Evolutionary conservation across 139 green algal genomes (phyloP), one percentile per base, ranked within the genome.

Genomic region (Picochlorum sp.): DNA sequence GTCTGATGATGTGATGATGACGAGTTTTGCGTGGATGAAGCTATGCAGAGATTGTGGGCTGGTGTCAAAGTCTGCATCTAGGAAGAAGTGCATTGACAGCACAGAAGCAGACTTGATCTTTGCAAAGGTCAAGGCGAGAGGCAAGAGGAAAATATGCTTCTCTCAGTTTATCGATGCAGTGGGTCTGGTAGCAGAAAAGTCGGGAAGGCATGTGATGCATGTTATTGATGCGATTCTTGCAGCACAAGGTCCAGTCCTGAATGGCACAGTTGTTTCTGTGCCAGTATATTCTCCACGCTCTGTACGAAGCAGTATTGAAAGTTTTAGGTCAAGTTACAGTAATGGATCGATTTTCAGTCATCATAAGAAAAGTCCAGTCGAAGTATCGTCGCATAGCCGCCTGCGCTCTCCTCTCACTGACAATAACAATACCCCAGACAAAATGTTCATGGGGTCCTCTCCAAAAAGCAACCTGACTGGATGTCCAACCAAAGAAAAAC

Each of bases 51-150:
- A 66, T 45, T 21, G 14, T 13, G 47, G 60, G 6, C 34, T 66
- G 15, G 37, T 66, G 18, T 21, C n/a, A 49, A 28, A 20, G n/a
- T 41, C 34, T 11, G 8, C 34, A 13, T 41, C 5, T 13, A 31
- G 8, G 15, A 54, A 52, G 37, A 15, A 10, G n/a, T 55, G 23
- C 28, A 18, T 66, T 38, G 38, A 7, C 10, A 31, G 15, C 5
- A 57, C 31, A 9, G 60, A 66, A 20, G 60, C 37, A 44, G 60
- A 66, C 37, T 31, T 66, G 14, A 41, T 66, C 16, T 66, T 66
- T 44, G 60, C 37, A 38, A 66, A 55, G 23, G 34, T 55, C 24
- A 56, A 57, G 23, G 14, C 37, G 2, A 20, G 24, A 44, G 60
- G 60, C 15, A 44, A 16, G 3, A 44, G 57, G n/a, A 38, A 44